These are phyloP conservation scores for Fusarium circinatum DNA, from an alignment of 2,329 filamentous ascomycete genomes.

Conservation along the genomic window DNA sequence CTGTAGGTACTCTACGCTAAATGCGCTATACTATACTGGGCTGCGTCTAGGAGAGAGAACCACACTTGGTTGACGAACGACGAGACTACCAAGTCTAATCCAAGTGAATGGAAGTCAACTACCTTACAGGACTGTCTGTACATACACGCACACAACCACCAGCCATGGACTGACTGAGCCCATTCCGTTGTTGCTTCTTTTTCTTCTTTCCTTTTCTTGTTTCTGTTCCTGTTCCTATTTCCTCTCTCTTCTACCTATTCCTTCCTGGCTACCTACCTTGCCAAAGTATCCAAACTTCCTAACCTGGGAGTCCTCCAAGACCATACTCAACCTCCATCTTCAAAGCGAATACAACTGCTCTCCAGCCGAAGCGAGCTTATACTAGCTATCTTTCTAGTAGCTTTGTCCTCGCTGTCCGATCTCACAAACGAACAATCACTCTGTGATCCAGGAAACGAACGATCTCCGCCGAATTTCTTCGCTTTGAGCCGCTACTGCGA, in stretches of 20 bases:
- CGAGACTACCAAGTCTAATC: constrained; percentile 33
- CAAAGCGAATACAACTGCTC: constrained; percentile 21
- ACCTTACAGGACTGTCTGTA: constrained; percentile 22
- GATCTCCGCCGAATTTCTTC: constrained; percentile 15
- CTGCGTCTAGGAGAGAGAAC: constrained; percentile 32
- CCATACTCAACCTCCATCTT: constrained; percentile 7
- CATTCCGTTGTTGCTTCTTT: constrained; percentile 38
- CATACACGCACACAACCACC: constrained; percentile 43
- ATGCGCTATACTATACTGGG: constrained; percentile 18
- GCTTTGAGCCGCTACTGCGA: constrained; percentile 18
- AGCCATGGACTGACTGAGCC: constrained; percentile 45
- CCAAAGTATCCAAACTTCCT: constrained; percentile 8
- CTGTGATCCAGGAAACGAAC: constrained; percentile 7
- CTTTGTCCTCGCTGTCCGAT: constrained; percentile 8
- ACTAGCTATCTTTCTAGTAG: not conserved
- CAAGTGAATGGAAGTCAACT: constrained; percentile 32
- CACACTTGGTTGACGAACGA: constrained; percentile 37
- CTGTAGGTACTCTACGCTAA: constrained; percentile 10
- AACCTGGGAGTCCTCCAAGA: not conserved
- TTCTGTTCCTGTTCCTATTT: not conserved
- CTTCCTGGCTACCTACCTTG: not conserved
- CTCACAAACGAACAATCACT: constrained; percentile 4
- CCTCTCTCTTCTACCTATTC: constrained; percentile 9
- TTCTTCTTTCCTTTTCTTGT: constrained; percentile 21
- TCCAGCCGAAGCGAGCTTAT: constrained; percentile 8